Evolutionary conservation across 2,329 filamentous ascomycete genomes (phyloP).

Genomic region (Penicillium sp.): DNA sequence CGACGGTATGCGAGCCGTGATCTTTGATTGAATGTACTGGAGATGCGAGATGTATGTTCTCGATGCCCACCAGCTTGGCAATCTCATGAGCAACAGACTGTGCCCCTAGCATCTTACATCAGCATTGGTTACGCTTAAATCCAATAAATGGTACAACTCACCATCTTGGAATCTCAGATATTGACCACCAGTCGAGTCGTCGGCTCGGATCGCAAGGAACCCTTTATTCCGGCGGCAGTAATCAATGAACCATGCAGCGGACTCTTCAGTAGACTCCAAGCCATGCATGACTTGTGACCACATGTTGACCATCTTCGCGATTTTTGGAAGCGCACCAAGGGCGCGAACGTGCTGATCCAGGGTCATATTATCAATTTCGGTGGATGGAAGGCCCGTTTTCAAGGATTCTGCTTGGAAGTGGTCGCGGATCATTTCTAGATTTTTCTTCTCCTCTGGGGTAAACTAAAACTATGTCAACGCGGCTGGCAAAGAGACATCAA

Average conservation of each 20-base stretch:
- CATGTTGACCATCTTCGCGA: conserved; percentile 37
- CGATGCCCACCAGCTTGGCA: conserved; percentile 25
- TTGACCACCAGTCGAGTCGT: conserved; percentile 39
- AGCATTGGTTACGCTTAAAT: not conserved
- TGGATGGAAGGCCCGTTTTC: conserved; percentile 17
- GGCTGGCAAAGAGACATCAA: not conserved
- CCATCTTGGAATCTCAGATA: conserved; percentile 32
- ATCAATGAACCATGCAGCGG: conserved; percentile 41
- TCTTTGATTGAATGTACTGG: conserved; percentile 14
- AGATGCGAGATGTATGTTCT: conserved; percentile 19
- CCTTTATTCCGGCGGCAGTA: conserved; percentile 41
- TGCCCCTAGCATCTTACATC: not conserved
- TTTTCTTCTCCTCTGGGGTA: conserved; percentile 32
- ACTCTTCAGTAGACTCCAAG: conserved; percentile 38
- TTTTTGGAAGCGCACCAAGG: conserved; percentile 33
- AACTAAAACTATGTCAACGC: conserved; percentile 26
- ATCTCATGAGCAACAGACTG: conserved; percentile 28
- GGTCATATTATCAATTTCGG: conserved; percentile 34
- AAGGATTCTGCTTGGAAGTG: conserved; percentile 39
- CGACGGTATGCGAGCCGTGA: not conserved
- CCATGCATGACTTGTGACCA: conserved; percentile 44
- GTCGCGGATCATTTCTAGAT: conserved; percentile 36
- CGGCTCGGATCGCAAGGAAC: conserved; percentile 37
- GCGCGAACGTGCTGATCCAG: conserved; percentile 39
- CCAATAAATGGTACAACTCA: conserved; percentile 15